phyloP scores from a whole-genome alignment of 768 basidiomycete species.

The Lentinula guzmanii region DNA sequence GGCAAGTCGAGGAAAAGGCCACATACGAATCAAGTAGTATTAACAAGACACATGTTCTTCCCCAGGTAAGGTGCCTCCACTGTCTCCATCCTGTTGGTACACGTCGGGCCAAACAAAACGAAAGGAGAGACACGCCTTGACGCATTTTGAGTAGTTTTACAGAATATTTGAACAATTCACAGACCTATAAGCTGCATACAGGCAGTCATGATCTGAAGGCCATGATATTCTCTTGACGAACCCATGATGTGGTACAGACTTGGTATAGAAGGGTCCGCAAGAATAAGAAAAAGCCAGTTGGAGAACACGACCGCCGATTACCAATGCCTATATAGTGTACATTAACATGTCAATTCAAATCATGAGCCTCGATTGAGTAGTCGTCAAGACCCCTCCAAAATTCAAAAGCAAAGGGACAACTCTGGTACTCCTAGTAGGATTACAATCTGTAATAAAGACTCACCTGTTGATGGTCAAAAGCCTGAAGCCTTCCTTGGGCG shows the following conservation, averaged over 20 bases:
- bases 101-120: neutral
- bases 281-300: neutral
- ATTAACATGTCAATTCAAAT: no score
- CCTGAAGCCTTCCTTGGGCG: no score
- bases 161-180: neutral
- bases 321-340: no score
- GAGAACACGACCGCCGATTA: no score
- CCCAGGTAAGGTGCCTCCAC: slow-evolving; percentile 5
- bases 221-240: neutral
- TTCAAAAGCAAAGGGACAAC: no score
- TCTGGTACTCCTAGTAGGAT: no score
- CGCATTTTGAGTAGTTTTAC: neutral
- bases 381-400: no score
- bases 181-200: neutral
- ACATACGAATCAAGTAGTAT: slow-evolving; percentile 4
- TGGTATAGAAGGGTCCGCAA: neutral
- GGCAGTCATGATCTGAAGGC: neutral
- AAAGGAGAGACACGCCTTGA: slow-evolving; percentile 1
- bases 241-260: neutral
- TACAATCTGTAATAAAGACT: no score
- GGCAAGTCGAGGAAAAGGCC: neutral
- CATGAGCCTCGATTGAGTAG: no score
- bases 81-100: neutral
- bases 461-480: no score
- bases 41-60: slow-evolving; percentile 1